Base-by-base conservation (phyloP, 441 rosid genomes). In the Gossypium gossypioides region DNA sequence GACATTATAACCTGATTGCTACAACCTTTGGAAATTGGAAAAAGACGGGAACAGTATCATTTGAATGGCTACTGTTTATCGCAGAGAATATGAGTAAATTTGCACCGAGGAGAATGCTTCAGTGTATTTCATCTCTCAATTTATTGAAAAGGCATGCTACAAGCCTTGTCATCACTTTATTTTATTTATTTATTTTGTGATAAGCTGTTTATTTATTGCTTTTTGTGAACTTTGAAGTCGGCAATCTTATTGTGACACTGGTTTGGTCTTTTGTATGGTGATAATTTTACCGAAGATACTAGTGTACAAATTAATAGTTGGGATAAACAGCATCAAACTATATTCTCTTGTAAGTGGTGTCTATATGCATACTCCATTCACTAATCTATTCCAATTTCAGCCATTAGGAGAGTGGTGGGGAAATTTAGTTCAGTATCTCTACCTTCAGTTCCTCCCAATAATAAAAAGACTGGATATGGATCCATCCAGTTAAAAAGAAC, bases 371-470 rank as follows among this genome's bases (percentile, higher is more conserved):
- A 19, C 60, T 61, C 8, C 32, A 27, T 56, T 80, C 19, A 56
- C 40, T 37, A 34, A 9, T 19, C n/a, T 83, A 7, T 67, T 66
- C 58, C 76, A 25, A 51, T 69, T 80, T 71, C 87, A 92, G 99
- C 99, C 69, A 72, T 92, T 74, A 81, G 87, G 76, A 84, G 83
- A 82, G 94, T 94, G 68, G 78, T 92, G 60, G 76, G 72, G 71
- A 83, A 68, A 77, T 79, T 85, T 73, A 81, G 77, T 80, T 70
- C 72, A 56, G 76, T 55, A 67, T 56, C 89, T 50, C 88, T 84
- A 74, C 87, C 93, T 60, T 50, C 77, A 46, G 67, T 69, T 77
- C 96, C 93, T 64, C 54, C 74, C 74, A 79, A 79, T 73, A 89
- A 44, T 42, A 64, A 81, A 70, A 88, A 76, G 74, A 78, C 71